Conservation (phyloP, 2,329 filamentous ascomycete species). For the Aspergillus eucalypticola region DNA sequence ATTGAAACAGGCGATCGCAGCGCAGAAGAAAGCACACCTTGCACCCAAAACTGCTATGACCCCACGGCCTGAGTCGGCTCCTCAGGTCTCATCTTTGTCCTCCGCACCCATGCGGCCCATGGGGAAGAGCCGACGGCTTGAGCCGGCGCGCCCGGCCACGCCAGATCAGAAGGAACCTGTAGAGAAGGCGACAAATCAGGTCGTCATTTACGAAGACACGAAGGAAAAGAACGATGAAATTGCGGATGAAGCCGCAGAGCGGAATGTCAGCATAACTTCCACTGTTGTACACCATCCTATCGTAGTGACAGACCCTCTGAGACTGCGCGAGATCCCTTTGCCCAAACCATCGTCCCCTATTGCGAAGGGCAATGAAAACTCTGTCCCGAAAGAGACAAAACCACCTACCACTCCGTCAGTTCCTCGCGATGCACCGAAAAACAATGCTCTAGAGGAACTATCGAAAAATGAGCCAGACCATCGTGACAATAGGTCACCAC, state of each 20-base stretch:
- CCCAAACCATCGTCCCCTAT: not conserved
- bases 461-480: slow-evolving; percentile 39
- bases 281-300: not conserved
- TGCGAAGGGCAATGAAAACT: slow-evolving; percentile 29
- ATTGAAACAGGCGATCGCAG: slow-evolving; percentile 79
- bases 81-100: slow-evolving; percentile 50
- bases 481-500: slow-evolving; percentile 26
- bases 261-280: not conserved
- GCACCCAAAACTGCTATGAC: slow-evolving; percentile 46
- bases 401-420: slow-evolving; percentile 22
- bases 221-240: too few relatives aligned
- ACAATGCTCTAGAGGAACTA: slow-evolving; percentile 41
- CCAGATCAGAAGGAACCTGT: slow-evolving; percentile 26
- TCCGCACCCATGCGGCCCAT: slow-evolving; percentile 59
- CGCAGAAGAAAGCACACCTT: slow-evolving; percentile 66
- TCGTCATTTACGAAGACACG: too few relatives aligned
- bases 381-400: slow-evolving; percentile 12
- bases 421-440: slow-evolving; percentile 16
- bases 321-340: not conserved
- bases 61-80: slow-evolving; percentile 58
- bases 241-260: not conserved
- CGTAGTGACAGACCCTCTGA: not conserved
- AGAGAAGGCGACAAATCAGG: too few relatives aligned
- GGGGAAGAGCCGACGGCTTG: slow-evolving; percentile 39
- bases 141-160: slow-evolving; percentile 34